Base-by-base conservation (phyloP, 768 basidiomycete genomes). In the Rhizopogon roseolus region DNA sequence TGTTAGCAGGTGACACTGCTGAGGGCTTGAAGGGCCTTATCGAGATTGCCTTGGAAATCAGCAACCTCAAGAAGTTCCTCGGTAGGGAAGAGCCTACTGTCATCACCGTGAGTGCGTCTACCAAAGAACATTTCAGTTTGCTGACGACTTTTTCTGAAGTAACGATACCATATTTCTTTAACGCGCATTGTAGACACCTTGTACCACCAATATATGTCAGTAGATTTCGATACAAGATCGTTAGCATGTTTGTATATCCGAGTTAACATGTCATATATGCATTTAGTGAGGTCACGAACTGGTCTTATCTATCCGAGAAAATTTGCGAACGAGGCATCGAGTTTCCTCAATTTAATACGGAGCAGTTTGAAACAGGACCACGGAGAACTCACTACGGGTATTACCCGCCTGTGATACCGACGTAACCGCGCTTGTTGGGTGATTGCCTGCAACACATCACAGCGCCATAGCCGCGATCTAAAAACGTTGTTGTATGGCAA, bases 21-120 rank as follows among this genome's bases (percentile, higher is more conserved):
- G 89, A 94, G 59, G 97, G 97, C 8, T 75, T 98, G 64, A 85
- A 93, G 75, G 93, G 93, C 17, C 76, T 99, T 60, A 99, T 98
- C 65, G 95, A 98, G 67, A 94, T 97, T 53, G 97, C 97, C 36
- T 71, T 98, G 55, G 79, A 84, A 63, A 76, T 95, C 48, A 86
- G 85, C 74, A 87, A 90, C 71, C 74, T 99, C 73, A 86, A 86
- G 69, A 80, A 90, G 67, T 92, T 87, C 75, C 78, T 96, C 60
- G 86, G 88, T 28, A 75, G 92, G 61, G 88, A 96, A 50, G 78
- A 93, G 76, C 97, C 97, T 39, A 96, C 94, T 48, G 97, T 99
- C 59, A 98, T 99, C 69, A 99, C 96, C 52, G 89, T 90, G 64
- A 74, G 84, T 72, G 6, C 11, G 2, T 25, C 41, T 60, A 32